These are phyloP conservation scores for Paecilomyces dactylethromorphus DNA, from an alignment of 2,329 filamentous ascomycete species.

Conservation along the genomic window DNA sequence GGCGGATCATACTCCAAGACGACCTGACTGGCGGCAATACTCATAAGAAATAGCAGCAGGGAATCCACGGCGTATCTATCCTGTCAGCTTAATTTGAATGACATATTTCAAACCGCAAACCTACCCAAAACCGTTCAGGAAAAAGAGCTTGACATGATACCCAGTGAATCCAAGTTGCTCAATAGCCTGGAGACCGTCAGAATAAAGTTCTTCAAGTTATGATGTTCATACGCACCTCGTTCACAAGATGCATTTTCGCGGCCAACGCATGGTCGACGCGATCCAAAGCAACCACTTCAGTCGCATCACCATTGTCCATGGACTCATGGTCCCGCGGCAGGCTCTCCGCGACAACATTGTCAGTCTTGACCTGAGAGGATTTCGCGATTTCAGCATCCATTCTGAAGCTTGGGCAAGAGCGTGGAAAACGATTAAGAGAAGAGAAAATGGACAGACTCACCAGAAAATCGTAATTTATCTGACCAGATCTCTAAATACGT, in stretches of 20 bases:
- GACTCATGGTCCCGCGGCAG: background rate
- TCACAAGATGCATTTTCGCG: conserved; percentile 63
- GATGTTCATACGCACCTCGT: conserved; percentile 46
- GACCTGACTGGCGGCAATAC: conserved; percentile 23
- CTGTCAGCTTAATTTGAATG: background rate
- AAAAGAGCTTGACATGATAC: conserved; percentile 54
- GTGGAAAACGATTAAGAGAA: background rate
- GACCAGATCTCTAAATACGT: background rate
- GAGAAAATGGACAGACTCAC: background rate
- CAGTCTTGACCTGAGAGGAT: background rate
- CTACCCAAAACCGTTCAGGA: conserved; percentile 55
- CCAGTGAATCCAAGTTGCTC: conserved; percentile 48
- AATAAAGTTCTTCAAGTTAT: background rate
- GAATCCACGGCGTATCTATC: conserved; percentile 25
- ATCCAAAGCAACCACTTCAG: background rate
- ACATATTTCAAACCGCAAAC: conserved; percentile 5
- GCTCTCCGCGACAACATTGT: background rate
- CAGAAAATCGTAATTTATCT: background rate
- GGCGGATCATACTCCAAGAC: conserved; percentile 20
- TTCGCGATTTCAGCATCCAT: background rate
- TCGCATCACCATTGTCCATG: background rate
- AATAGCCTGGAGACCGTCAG: conserved; percentile 30
- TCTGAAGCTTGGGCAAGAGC: background rate
- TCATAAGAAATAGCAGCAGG: conserved; percentile 30
- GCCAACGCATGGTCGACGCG: conserved; percentile 54